Conservation (phyloP, 352 stramenopile species). For the Vaucheria bursata region DNA sequence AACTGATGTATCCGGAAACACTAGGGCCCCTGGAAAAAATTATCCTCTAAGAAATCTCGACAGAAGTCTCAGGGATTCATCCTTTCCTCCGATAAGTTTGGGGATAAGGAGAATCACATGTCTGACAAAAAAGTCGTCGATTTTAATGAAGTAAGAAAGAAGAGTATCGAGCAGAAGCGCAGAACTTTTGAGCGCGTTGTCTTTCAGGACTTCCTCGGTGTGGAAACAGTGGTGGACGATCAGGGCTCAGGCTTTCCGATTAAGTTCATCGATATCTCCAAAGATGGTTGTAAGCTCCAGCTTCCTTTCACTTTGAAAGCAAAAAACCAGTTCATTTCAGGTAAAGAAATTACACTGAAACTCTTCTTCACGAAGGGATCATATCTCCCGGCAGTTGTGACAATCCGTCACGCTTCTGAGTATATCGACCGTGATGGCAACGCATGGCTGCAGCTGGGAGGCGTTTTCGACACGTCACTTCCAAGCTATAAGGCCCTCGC, state of each 20-base stretch:
- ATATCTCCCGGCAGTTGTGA: neutral
- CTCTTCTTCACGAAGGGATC: neutral
- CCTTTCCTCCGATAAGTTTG: neutral
- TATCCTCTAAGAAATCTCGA: neutral
- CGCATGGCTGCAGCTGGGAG: neutral
- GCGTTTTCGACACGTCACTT: neutral
- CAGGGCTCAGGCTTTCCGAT: neutral
- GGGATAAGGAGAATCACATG: neutral
- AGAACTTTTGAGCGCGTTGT: neutral
- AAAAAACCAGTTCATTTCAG: neutral
- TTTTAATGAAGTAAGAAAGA: neutral
- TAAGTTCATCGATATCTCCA: neutral
- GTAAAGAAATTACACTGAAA: neutral
- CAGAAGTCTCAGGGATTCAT: neutral
- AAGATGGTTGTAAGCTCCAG: neutral
- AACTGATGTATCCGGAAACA: neutral
- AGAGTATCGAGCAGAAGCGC: neutral
- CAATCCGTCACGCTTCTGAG: neutral
- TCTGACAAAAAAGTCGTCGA: neutral
- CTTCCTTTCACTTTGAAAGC: neutral
- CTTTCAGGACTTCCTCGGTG: neutral
- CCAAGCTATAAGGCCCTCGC: neutral
- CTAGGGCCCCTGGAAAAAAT: neutral
- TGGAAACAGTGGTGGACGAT: neutral
- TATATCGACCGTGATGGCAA: neutral